These are phyloP conservation scores for Aspergillus steynii DNA, from an alignment of 495 filamentous ascomycete species.

Conservation along the genomic window DNA sequence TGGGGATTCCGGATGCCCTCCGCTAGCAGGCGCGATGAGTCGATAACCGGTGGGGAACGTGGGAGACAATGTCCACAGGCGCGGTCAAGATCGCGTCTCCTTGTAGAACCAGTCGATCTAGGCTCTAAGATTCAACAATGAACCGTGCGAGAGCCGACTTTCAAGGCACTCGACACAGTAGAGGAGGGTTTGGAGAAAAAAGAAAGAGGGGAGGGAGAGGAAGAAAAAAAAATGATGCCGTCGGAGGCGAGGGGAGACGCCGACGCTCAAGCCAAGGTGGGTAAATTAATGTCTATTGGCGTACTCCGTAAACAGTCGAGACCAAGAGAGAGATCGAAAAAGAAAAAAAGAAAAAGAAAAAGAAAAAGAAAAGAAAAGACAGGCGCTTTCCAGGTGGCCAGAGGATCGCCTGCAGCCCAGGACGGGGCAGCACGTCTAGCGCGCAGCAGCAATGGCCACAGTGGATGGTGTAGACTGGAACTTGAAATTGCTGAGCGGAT, in stretches of 20 bases:
- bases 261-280: conserved; percentile 4
- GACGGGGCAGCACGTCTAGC: conserved; percentile 26
- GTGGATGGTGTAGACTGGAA: conserved; percentile 8
- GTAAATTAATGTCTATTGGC: not conserved
- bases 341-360: conserved; percentile 7
- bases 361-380: conserved; percentile 17
- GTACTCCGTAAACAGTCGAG: conserved; percentile 2
- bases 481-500: conserved; percentile 2
- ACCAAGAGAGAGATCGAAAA: conserved; percentile 14
- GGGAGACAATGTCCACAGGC: conserved; percentile 12
- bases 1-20: conserved; percentile 14
- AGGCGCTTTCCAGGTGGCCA: conserved; percentile 23
- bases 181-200: conserved; percentile 5
- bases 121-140: conserved; percentile 12
- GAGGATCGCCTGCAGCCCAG: conserved; percentile 43
- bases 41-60: conserved; percentile 15
- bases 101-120: conserved; percentile 2
- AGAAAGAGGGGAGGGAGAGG: not conserved
- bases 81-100: conserved; percentile 14
- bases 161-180: not conserved
- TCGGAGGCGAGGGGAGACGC: conserved; percentile 16
- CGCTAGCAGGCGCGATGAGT: conserved; percentile 19
- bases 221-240: conserved; percentile 3
- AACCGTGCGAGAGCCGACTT: conserved; percentile 12
- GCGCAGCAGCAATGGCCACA: conserved; percentile 19